Percentiles rank a stretch among this genome's conserved stretches.
phyloP scores from a whole-genome alignment of 164 flowering plant species.

The Stephania japonica region DNA sequence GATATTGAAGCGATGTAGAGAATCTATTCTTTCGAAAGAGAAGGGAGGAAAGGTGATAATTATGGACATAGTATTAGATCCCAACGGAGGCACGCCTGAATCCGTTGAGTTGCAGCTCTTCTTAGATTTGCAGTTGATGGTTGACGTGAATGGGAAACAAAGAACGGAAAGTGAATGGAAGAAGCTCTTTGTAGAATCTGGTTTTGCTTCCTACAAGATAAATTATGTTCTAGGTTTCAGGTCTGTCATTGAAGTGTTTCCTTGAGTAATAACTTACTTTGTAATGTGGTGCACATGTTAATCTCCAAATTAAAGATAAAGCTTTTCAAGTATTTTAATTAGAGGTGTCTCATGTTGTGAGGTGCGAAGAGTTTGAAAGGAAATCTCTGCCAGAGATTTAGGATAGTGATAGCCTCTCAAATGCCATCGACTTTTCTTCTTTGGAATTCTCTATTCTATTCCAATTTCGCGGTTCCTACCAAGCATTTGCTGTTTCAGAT shows the following conservation, averaged over 20 bases:
- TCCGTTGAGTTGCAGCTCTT: not conserved
- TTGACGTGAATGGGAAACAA: not conserved
- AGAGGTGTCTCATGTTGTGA: too few relatives aligned
- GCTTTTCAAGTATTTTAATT: too few relatives aligned
- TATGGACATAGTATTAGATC: conserved; percentile 30
- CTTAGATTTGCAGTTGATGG: not conserved
- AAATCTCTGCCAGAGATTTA: too few relatives aligned
- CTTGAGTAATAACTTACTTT: not conserved
- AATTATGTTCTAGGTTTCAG: not conserved
- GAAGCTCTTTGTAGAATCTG: not conserved
- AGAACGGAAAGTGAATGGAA: not conserved
- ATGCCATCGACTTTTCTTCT: too few relatives aligned
- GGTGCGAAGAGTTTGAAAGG: too few relatives aligned
- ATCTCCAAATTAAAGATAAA: too few relatives aligned
- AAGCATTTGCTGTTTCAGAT: too few relatives aligned
- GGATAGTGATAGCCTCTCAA: too few relatives aligned
- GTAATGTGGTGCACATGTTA: too few relatives aligned
- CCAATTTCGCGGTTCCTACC: too few relatives aligned
- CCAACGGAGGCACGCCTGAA: conserved; percentile 12
- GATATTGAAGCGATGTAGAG: too few relatives aligned
- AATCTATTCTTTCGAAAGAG: conserved; percentile 21
- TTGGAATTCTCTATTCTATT: too few relatives aligned
- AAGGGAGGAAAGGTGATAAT: conserved; percentile 21
- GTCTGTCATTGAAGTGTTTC: not conserved
- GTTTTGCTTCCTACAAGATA: not conserved